Evolutionary conservation across 139 green algal species (phyloP).

Genomic region (Tetradesmus lagerheimii): DNA sequence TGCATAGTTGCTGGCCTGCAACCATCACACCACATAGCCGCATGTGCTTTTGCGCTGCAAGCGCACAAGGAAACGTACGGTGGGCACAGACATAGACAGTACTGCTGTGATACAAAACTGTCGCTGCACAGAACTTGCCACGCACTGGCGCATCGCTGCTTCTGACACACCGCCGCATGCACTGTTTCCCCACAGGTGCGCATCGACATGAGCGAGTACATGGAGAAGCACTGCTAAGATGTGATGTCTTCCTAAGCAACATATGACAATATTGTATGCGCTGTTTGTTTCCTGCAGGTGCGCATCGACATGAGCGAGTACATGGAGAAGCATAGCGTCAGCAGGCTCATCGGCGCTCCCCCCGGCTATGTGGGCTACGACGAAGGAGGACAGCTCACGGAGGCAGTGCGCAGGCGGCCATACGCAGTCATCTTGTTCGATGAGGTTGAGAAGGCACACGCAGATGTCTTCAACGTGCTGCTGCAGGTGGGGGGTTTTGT

Average conservation of each 20-base stretch:
- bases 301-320: constrained; percentile 98
- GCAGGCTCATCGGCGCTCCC: constrained; percentile 86
- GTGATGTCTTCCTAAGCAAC: too few species aligned
- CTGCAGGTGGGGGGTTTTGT: constrained; percentile 74
- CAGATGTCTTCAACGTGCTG: constrained; percentile 99
- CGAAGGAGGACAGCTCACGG: constrained; percentile 97
- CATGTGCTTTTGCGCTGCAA: too few species aligned
- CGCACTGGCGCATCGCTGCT: too few species aligned
- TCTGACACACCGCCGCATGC: too few species aligned
- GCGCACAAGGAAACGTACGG: constrained; percentile 95
- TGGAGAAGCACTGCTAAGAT: constrained; percentile 95
- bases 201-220: constrained; percentile 97
- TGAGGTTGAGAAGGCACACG: constrained; percentile 99
- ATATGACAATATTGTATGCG: too few species aligned
- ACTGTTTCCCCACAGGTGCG: constrained; percentile 66
- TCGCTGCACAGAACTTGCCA: too few species aligned
- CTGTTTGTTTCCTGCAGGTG: constrained; percentile 58
- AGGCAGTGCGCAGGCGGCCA: constrained; percentile 86
- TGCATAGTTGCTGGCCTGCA: too few species aligned
- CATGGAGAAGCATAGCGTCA: constrained; percentile 95
- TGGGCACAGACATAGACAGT: too few species aligned
- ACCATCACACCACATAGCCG: too few species aligned
- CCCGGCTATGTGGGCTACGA: constrained; percentile 91
- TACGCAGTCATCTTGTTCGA: constrained; percentile 95
- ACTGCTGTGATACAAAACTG: too few species aligned